Evolutionary conservation across 129 eudicot genomes (phyloP), one percentile per base, ranked within the genome.

Genomic region (Artemisia argyi): DNA sequence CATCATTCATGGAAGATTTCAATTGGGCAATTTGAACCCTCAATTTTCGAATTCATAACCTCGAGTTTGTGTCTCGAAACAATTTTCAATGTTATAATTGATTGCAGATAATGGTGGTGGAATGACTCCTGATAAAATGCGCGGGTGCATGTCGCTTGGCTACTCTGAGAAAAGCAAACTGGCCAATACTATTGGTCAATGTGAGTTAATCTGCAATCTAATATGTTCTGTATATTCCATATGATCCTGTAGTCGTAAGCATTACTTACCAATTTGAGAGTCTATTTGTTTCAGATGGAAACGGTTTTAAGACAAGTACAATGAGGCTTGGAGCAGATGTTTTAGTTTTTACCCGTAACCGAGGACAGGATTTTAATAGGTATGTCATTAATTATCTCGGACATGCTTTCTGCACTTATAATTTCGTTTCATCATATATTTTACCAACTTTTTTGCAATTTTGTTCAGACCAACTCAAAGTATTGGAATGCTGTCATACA

Each of bases 261-360:
- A 58, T 58, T 18, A 50, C 8, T 68, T 20, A 20, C 47, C 22
- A 5, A 59, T 68, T 24, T 17, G 19, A 19, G 68, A 17, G 32
- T 3, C 13, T 3, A 19, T 74, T 52, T 74, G 12, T 55, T 63
- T 22, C 73, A 88, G 96, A 90, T 81, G 96, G 96, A 66, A 90
- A 90, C 73, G 91, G 97, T 62, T 90, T 90, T 17, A 87, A 90
- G 81, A 85, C 94, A 22, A 90, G 97, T 79, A 90, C 94, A 2
- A 87, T 90, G 94, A 87, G 97, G 85, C 87, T 90, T 62, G 97
- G 97, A 18, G 97, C 85, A 13, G 97, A 90, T 87, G 94, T 85
- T 46, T 81, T 90, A 52, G 97, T 90, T 61, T 90, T 87, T 59
- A 76, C 94, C 2, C 87, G 94, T 63, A 77, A 90, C 58, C 79